phyloP scores from a whole-genome alignment of 305 asterid genomes.

The Solanum hybrid region DNA sequence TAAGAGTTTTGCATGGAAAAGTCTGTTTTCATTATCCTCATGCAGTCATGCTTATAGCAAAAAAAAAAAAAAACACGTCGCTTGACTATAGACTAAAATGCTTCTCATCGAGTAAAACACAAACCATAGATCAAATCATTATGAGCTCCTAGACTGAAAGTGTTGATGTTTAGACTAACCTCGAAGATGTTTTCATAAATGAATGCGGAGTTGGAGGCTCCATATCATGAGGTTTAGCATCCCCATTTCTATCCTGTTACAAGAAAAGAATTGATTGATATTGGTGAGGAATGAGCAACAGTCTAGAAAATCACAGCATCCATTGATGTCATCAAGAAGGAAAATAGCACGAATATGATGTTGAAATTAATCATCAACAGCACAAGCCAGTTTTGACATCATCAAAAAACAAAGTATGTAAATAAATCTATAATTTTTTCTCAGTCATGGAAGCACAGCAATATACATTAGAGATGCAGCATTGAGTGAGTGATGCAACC shows the following conservation, averaged over 20 bases:
- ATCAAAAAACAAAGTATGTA: neutral
- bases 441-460: neutral
- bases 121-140: neutral
- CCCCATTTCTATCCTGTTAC: slow-evolving; percentile 74
- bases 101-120: neutral
- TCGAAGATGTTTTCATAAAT: slow-evolving; percentile 58
- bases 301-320: neutral
- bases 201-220: slow-evolving; percentile 80
- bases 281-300: neutral
- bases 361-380: neutral
- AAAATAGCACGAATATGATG: neutral
- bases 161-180: slow-evolving; percentile 30
- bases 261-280: neutral
- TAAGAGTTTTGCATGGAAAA: neutral
- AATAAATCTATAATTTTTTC: neutral
- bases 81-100: neutral
- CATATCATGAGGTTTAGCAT: slow-evolving; percentile 52
- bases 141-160: neutral
- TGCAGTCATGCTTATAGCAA: neutral
- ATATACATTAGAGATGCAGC: neutral
- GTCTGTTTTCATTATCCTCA: neutral
- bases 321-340: neutral
- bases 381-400: neutral
- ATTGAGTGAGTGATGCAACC: neutral
- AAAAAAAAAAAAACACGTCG: neutral